Conservation (phyloP, 176 grass and related monocot species). For the Hordeum vulgare region DNA sequence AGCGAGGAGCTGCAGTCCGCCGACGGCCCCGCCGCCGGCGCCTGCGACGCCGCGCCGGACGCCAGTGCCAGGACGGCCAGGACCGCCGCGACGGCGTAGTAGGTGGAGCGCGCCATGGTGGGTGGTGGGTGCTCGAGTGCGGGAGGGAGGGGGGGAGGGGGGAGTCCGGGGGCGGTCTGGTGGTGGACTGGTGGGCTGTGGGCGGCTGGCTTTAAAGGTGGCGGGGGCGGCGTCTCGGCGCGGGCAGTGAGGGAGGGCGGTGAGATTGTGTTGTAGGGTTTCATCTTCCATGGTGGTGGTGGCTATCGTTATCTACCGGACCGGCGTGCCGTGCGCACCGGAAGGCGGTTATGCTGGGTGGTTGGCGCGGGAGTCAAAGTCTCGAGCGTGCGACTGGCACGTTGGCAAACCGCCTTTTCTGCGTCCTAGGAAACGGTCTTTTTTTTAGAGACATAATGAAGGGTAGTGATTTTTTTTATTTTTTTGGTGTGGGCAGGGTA, state of each 20-base stretch:
- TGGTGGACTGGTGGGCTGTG: background rate
- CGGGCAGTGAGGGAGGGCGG: constrained; percentile 10
- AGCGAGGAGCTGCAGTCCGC: constrained; percentile 32
- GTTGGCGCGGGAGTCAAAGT: background rate
- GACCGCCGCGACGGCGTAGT: background rate
- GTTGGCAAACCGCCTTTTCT: background rate
- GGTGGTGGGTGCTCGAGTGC: background rate
- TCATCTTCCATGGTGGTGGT: no score
- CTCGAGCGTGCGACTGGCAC: background rate
- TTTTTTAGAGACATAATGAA: no score
- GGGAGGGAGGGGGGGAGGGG: background rate
- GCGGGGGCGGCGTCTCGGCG: background rate
- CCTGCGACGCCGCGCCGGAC: constrained; percentile 24
- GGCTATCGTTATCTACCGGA: background rate
- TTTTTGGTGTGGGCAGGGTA: no score
- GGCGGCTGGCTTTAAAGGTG: constrained; percentile 19
- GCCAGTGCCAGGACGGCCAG: constrained; percentile 24
- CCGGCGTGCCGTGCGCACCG: background rate
- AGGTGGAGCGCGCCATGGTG: background rate
- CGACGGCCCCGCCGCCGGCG: background rate
- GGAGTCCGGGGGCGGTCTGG: no score
- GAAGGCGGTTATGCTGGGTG: background rate
- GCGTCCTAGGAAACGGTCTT: no score
- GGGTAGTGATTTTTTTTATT: no score
- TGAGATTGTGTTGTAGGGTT: background rate